Percentiles rank a stretch among this genome's conserved stretches.
Conservation (phyloP, 2,329 filamentous ascomycete genomes). For the Neonectria neomacrospora region DNA sequence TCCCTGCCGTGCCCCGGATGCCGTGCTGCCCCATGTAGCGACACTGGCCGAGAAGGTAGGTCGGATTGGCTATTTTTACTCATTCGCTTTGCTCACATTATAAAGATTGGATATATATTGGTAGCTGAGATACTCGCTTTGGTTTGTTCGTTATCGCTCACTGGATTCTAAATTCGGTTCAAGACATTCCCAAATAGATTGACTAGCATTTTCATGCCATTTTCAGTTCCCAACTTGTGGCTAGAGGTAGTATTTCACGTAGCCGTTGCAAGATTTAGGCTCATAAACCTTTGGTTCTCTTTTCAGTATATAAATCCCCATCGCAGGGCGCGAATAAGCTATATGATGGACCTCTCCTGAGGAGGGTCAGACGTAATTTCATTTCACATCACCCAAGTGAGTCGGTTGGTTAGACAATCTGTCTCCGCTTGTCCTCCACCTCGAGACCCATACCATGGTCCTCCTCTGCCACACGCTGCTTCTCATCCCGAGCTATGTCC, state of each 20-base stretch:
- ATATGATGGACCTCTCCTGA: neutral
- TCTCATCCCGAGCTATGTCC: slow-evolving; percentile 58
- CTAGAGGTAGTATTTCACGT: neutral
- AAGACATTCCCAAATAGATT: neutral
- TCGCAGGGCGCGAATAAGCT: neutral
- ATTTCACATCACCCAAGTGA: neutral
- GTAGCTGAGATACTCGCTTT: neutral
- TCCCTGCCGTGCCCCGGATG: neutral
- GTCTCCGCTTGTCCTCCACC: slow-evolving; percentile 49
- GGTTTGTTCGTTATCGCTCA: too few relatives aligned
- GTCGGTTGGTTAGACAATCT: slow-evolving; percentile 25
- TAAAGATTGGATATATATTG: neutral
- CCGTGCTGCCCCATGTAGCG: neutral
- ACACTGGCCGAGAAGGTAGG: neutral
- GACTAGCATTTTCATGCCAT: too few relatives aligned
- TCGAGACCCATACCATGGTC: slow-evolving; percentile 47
- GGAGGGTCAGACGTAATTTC: neutral
- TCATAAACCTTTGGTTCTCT: neutral
- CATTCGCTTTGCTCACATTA: neutral
- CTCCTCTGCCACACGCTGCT: slow-evolving; percentile 53
- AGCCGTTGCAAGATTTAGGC: neutral
- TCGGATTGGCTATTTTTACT: neutral
- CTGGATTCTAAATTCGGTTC: too few relatives aligned
- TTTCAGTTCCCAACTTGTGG: too few relatives aligned
- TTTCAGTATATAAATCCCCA: neutral